Evolutionary conservation across 177 flowering plant species (phyloP), one percentile per base, ranked within the genome.

Genomic region (Telopea speciosissima): DNA sequence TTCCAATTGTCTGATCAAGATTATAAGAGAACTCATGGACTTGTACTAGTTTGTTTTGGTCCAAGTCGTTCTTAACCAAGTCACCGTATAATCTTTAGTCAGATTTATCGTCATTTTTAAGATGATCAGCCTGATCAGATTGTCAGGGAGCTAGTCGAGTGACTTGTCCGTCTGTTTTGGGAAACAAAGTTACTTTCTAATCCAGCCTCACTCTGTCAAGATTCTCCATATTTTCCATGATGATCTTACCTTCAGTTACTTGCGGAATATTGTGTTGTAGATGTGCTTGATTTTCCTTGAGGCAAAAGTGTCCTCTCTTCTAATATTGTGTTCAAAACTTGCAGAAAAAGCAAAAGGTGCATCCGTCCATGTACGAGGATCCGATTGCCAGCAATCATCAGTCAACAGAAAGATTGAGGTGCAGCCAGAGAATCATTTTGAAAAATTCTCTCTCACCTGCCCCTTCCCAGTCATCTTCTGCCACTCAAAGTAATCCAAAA

Each of bases 351-450:
- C 96, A 83, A 75, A 89, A 72, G 81, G 81, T 87, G 86, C 92
- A 85, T 82, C 97, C 96, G 1, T 77, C 81, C 64, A 77, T 90
- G 84, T 90, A 87, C 69, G 93, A 91, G 23, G 94, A 87, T 72
- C 76, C 74, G 19, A 17, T 17, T 68, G 79, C 62, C 24, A 61
- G 74, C 11, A 61, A 62, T 58, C 72, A 78, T 70, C 82, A 73
- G 40, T 73, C 81, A 31, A 73, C 79, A 42, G 88, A 83, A 71
- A 76, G 81, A 70, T 24, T 73, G 69, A 84, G 86, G 75, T 73
- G 76, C 79, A 82, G 85, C 68, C 72, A 65, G 72, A 82, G 85
- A 75, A 73, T 81, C 16, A 66, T 68, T 40, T 70, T 63, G 2
- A 83, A 73, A 68, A 69, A 73, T 17, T 68, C 81, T 59, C 62